These are phyloP conservation scores for Ophiostoma novo-ulmi DNA, from an alignment of 2,329 filamentous ascomycete species.

Conservation along the genomic window DNA sequence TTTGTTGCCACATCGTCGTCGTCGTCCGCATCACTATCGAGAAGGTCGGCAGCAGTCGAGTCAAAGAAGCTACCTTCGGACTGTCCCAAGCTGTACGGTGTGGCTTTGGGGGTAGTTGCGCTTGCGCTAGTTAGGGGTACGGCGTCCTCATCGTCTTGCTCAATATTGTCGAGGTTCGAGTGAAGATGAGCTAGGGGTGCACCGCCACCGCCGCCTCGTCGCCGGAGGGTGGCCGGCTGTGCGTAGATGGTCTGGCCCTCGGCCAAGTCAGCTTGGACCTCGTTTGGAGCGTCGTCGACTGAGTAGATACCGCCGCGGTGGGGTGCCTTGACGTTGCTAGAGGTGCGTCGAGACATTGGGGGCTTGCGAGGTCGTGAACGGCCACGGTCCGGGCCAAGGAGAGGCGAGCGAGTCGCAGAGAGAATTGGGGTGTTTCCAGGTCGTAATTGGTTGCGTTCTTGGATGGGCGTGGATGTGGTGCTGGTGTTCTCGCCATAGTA, in stretches of 20 bases:
- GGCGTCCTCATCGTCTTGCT: conserved; percentile 29
- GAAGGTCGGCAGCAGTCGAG: not conserved
- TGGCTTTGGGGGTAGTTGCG: conserved; percentile 9
- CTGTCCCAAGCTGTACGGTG: conserved; percentile 14
- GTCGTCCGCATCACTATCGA: conserved; percentile 12
- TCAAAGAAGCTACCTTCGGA: conserved; percentile 17
- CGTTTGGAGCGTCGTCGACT: conserved; percentile 77
- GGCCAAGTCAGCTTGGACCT: conserved; percentile 66
- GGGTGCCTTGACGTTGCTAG: conserved; percentile 64
- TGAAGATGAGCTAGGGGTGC: conserved; percentile 31
- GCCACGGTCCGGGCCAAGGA: conserved; percentile 45
- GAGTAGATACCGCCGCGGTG: conserved; percentile 84
- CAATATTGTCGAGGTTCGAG: conserved; percentile 30
- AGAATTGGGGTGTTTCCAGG: conserved; percentile 31
- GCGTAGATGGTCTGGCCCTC: conserved; percentile 41
- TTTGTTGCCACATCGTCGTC: conserved; percentile 19
- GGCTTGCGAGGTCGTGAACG: conserved; percentile 63
- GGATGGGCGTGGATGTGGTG: conserved; percentile 26
- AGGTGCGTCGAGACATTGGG: conserved; percentile 64
- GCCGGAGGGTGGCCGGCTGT: conserved; percentile 26
- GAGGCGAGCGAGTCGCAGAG: conserved; percentile 41
- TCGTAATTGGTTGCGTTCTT: conserved; percentile 40
- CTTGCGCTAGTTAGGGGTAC: conserved; percentile 1
- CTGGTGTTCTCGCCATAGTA: conserved; percentile 23
- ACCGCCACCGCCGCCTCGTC: conserved; percentile 10